phyloP scores from a whole-genome alignment of 208 protist genomes.

The Acanthamoeba castellanii region DNA sequence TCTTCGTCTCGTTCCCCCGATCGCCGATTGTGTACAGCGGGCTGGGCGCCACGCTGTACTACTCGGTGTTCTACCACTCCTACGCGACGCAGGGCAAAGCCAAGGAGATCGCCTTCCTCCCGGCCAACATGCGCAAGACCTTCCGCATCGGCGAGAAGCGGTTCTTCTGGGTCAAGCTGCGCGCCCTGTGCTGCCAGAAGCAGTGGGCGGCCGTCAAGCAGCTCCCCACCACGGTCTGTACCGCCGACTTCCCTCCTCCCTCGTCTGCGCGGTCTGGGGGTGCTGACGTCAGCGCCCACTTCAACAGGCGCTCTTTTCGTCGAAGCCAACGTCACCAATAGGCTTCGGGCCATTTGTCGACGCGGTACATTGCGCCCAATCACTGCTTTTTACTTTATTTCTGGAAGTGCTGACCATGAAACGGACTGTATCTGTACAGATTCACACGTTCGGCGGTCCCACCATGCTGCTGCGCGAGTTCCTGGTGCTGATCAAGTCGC shows the following conservation, averaged over 20 bases:
- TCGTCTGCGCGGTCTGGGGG: neutral
- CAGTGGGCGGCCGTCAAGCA: constrained; percentile 14
- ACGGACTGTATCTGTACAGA: neutral
- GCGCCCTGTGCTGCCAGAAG: constrained; percentile 9
- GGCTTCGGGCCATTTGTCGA: constrained; percentile 24
- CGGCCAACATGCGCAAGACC: constrained; percentile 34
- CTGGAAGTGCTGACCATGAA: neutral
- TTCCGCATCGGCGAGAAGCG: constrained; percentile 4
- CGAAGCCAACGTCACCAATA: neutral
- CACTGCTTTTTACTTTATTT: neutral
- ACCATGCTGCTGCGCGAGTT: constrained; percentile 34
- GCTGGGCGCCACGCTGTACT: constrained; percentile 1
- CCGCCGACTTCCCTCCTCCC: neutral
- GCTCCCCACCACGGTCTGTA: neutral
- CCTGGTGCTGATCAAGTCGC: constrained; percentile 1
- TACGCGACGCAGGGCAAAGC: neutral
- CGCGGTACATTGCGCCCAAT: neutral
- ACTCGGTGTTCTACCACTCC: constrained; percentile 16
- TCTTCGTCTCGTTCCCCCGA: neutral
- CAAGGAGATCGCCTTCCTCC: neutral
- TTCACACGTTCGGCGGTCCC: constrained; percentile 17
- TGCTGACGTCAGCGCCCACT: neutral
- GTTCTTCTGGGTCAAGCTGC: constrained; percentile 13
- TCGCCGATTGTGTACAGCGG: neutral
- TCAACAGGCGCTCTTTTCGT: neutral